A percentile compares a stretch with the other conserved stretches of the same genome.
phyloP scores from a whole-genome alignment of 495 filamentous ascomycete genomes.

The Hypoxylon fragiforme region DNA sequence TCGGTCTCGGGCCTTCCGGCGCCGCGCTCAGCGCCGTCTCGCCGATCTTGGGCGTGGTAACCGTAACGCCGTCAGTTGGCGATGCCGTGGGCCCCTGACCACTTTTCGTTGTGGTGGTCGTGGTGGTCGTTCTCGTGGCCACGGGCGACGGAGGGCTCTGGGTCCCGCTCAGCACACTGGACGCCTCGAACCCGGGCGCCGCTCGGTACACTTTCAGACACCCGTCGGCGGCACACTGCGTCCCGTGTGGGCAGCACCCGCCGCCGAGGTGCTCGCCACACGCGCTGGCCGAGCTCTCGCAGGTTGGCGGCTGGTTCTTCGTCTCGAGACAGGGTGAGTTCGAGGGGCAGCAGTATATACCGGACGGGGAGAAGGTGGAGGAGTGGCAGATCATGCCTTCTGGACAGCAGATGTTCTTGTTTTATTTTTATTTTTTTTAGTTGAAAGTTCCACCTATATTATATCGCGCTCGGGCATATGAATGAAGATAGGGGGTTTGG shows the following conservation, averaged over 20 bases:
- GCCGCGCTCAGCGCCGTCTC: conserved; percentile 20
- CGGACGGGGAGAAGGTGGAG: conserved; percentile 21
- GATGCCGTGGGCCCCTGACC: background rate
- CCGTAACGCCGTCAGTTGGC: conserved; percentile 14
- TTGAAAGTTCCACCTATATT: too few species aligned
- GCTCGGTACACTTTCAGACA: conserved; percentile 28
- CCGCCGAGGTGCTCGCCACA: conserved; percentile 18
- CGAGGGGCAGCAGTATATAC: conserved; percentile 23
- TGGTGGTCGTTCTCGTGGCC: background rate
- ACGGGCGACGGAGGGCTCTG: background rate
- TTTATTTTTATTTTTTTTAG: background rate
- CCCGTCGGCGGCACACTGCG: conserved; percentile 18
- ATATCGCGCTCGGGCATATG: too few species aligned
- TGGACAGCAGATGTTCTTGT: conserved; percentile 29
- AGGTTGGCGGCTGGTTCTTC: conserved; percentile 11
- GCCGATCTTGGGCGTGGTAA: conserved; percentile 20
- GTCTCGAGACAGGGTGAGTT: conserved; percentile 5
- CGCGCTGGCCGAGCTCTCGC: conserved; percentile 1
- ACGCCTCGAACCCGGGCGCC: conserved; percentile 20
- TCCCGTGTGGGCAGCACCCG: conserved; percentile 23
- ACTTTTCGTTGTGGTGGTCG: background rate
- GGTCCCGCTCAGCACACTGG: conserved; percentile 1
- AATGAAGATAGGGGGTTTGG: background rate
- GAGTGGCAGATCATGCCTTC: conserved; percentile 15
- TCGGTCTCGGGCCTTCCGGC: background rate